A percentile compares a stretch with the other conserved stretches of the same genome.
These are phyloP conservation scores for Aspergillus versicolor DNA, from an alignment of 2,329 filamentous ascomycete genomes.

Conservation along the genomic window DNA sequence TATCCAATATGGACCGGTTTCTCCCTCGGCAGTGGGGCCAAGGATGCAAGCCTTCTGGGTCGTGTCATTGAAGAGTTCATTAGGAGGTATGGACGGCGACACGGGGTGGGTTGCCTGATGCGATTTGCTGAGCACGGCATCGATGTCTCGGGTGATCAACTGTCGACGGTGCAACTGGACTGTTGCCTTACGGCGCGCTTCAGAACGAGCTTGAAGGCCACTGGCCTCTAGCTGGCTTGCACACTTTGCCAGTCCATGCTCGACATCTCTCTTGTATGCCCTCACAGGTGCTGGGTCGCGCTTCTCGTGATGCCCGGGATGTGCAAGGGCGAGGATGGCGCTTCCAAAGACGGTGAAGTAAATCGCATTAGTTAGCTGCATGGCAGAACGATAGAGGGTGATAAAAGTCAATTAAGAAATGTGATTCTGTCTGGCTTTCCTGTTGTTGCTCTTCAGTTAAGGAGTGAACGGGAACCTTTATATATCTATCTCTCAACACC, in stretches of 20 bases:
- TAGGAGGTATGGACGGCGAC: slow-evolving; percentile 19
- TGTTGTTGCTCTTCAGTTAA: too few species aligned
- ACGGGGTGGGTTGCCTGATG: slow-evolving; percentile 37
- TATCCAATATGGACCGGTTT: slow-evolving; percentile 49
- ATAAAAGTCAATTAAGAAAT: too few species aligned
- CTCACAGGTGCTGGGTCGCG: background rate
- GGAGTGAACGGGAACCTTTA: too few species aligned
- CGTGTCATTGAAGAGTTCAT: slow-evolving; percentile 19
- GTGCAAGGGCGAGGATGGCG: slow-evolving; percentile 1
- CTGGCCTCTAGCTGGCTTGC: slow-evolving; percentile 19
- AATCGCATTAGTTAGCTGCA: slow-evolving; percentile 6
- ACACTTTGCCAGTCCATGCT: slow-evolving; percentile 18
- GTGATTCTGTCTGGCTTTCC: too few species aligned
- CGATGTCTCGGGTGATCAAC: slow-evolving; percentile 31
- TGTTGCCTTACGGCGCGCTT: slow-evolving; percentile 22
- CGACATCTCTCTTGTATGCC: background rate
- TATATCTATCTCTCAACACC: too few species aligned
- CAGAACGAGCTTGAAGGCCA: slow-evolving; percentile 23
- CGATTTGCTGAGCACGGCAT: slow-evolving; percentile 34
- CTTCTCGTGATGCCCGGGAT: slow-evolving; percentile 2
- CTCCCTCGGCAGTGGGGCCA: slow-evolving; percentile 46
- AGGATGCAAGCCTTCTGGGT: slow-evolving; percentile 44
- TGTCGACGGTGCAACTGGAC: slow-evolving; percentile 18
- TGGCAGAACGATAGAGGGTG: background rate
- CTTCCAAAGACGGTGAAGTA: slow-evolving; percentile 1